Evolutionary conservation across 108 stramenopile species (phyloP).

Genomic region (Discostella stelligeroides): DNA sequence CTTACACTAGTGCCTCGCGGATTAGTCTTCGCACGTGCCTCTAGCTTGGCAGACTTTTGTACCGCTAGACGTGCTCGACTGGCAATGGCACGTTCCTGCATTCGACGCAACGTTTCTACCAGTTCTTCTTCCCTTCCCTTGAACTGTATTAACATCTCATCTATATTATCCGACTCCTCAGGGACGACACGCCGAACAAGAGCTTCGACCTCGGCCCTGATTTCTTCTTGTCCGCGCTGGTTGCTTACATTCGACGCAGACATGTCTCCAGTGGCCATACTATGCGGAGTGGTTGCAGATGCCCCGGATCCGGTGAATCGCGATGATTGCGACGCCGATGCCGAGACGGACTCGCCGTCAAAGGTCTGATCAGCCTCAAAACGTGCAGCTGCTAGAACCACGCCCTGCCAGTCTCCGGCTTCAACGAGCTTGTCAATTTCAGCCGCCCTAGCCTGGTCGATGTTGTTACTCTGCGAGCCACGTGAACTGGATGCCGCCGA

Average conservation of each 20-base stretch:
- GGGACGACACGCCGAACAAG: slow-evolving; percentile 83
- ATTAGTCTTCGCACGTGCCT: slow-evolving; percentile 51
- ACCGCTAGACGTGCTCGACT: slow-evolving; percentile 72
- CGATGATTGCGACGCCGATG: slow-evolving; percentile 67
- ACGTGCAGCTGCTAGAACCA: slow-evolving; percentile 81
- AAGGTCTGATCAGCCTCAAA: slow-evolving; percentile 75
- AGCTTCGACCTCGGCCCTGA: slow-evolving; percentile 78
- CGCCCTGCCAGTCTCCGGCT: slow-evolving; percentile 89
- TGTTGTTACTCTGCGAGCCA: slow-evolving; percentile 24
- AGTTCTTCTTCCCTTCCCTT: slow-evolving; percentile 91
- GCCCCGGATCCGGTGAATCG: slow-evolving; percentile 38
- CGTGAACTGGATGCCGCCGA: slow-evolving; percentile 26
- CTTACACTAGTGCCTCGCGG: slow-evolving; percentile 18
- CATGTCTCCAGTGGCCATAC: slow-evolving; percentile 55
- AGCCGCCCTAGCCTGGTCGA: slow-evolving; percentile 61
- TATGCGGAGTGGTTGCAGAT: slow-evolving; percentile 43
- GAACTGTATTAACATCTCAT: slow-evolving; percentile 90
- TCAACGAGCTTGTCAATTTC: slow-evolving; percentile 85
- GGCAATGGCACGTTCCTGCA: slow-evolving; percentile 86
- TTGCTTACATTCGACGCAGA: slow-evolving; percentile 45
- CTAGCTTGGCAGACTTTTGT: slow-evolving; percentile 78
- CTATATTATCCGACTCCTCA: slow-evolving; percentile 87
- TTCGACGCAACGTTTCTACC: slow-evolving; percentile 81
- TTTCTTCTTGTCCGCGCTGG: slow-evolving; percentile 62
- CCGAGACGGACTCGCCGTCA: slow-evolving; percentile 61